Conservation (phyloP, 305 asterid species). For the Rubia tinctorum region DNA sequence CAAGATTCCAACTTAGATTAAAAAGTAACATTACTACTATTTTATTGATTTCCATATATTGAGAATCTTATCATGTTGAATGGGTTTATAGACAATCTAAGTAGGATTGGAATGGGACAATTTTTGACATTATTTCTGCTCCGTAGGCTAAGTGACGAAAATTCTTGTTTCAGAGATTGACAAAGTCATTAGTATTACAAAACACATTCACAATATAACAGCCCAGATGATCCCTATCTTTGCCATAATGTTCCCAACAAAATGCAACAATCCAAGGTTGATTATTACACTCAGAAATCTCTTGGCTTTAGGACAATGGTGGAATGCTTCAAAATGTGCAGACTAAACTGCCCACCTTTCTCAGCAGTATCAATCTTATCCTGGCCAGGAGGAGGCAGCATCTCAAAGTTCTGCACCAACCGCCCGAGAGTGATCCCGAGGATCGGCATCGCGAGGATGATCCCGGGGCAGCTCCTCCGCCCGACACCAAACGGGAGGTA, state of each 20-base stretch:
- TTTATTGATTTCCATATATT: too few species aligned
- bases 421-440: slow-evolving; percentile 71
- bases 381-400: slow-evolving; percentile 80
- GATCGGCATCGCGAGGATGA: slow-evolving; percentile 72
- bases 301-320: slow-evolving; percentile 79
- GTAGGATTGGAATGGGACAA: too few species aligned
- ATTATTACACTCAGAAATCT: slow-evolving; percentile 24
- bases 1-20: too few species aligned
- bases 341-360: slow-evolving; percentile 79
- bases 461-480: slow-evolving; percentile 83
- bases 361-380: slow-evolving; percentile 61
- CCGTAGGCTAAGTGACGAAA: neutral
- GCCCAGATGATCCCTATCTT: neutral
- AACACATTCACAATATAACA: neutral
- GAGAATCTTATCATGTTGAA: too few species aligned
- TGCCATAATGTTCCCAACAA: neutral
- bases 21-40: too few species aligned
- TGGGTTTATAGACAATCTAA: too few species aligned
- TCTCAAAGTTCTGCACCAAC: slow-evolving; percentile 73
- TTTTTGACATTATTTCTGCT: too few species aligned
- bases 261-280: neutral
- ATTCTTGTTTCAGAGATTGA: neutral
- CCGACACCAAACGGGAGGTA: slow-evolving; percentile 80
- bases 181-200: neutral
- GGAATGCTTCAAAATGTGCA: slow-evolving; percentile 82